These are phyloP conservation scores for Taphrina communis DNA, from an alignment of 1,139 yeast species.

Conservation along the genomic window DNA sequence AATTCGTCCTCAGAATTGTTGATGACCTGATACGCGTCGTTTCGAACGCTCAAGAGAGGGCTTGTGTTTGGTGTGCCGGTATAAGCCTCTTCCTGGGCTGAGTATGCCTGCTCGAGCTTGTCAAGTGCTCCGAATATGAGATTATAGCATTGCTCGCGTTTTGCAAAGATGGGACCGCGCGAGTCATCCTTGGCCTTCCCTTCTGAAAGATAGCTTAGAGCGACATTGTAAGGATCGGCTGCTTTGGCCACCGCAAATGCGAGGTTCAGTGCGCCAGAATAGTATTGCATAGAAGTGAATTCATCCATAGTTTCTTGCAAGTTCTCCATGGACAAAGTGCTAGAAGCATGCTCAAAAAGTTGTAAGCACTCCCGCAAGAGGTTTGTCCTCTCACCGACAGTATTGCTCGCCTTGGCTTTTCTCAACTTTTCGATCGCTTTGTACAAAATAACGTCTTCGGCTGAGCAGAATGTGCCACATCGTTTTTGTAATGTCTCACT, in stretches of 20 bases:
- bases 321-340: conserved; percentile 75
- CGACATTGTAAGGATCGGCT: conserved; percentile 65
- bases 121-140: conserved; percentile 75
- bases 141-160: conserved; percentile 68
- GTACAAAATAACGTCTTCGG: conserved; percentile 90
- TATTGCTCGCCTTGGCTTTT: conserved; percentile 63
- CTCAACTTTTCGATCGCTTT: conserved; percentile 92
- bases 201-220: conserved; percentile 61
- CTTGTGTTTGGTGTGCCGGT: conserved; percentile 42
- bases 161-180: conserved; percentile 56
- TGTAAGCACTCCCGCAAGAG: conserved; percentile 76
- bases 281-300: conserved; percentile 77
- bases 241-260: conserved; percentile 76
- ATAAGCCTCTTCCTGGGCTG: conserved; percentile 53
- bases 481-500: conserved; percentile 88
- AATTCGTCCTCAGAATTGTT: conserved; percentile 75
- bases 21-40: conserved; percentile 74
- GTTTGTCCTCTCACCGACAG: conserved; percentile 72
- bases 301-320: conserved; percentile 79
- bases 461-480: conserved; percentile 93
- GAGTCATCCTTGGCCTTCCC: conserved; percentile 59
- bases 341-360: conserved; percentile 79
- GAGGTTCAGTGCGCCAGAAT: conserved; percentile 84
- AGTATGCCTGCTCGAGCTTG: conserved; percentile 66
- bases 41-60: conserved; percentile 64